Base-by-base conservation (phyloP, 768 basidiomycete species). In the Kwoniella mangroviensis region DNA sequence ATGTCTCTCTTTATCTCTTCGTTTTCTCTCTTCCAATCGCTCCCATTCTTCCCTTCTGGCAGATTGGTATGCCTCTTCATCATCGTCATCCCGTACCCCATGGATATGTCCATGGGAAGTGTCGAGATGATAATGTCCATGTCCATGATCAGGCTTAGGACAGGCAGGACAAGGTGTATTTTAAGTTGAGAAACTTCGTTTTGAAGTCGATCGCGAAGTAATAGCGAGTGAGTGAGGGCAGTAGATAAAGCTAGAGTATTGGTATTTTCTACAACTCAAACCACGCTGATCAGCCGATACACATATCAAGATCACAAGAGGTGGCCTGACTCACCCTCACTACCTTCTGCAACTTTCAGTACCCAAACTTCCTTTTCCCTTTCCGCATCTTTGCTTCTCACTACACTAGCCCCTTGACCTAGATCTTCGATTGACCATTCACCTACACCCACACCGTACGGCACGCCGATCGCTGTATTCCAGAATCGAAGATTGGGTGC, bases 361-460 rank as follows among this genome's bases (percentile, higher is more conserved):
- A 77, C 74, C 76, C 78, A 79, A 22, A 79, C 76, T 61, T 79
- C 78, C 54, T 70, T 68, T 51, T 75, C 78, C 13, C 53, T 52
- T 2, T 72, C 78, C 0, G 61, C 71, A 41, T 68, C 68, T 17
- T 60, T 59, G 54, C 71, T 67, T 53, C 74, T 51, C 19, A 77
- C 76, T 17, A 79, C 73, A 61, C 76, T 77, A 7, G 78, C 78
- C 12, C 78, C 78, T n/a, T 74, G 65, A 26, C 78, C 78, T 10
- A 79, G 55, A 45, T 79, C 78, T 64, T 79, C 78, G 21, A 79
- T 66, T 40, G 70, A 70, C 78, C 78, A 79, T 13, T 57, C 34
- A n/a, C 63, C 54, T 24, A 49, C 65, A 53, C 61, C 61, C 10
- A 62, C 67, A 22, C 68, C 62, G 26, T 53, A 51, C 12, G 60